phyloP scores from a whole-genome alignment of 139 green algal species.

The Desmodesmus armatus region DNA sequence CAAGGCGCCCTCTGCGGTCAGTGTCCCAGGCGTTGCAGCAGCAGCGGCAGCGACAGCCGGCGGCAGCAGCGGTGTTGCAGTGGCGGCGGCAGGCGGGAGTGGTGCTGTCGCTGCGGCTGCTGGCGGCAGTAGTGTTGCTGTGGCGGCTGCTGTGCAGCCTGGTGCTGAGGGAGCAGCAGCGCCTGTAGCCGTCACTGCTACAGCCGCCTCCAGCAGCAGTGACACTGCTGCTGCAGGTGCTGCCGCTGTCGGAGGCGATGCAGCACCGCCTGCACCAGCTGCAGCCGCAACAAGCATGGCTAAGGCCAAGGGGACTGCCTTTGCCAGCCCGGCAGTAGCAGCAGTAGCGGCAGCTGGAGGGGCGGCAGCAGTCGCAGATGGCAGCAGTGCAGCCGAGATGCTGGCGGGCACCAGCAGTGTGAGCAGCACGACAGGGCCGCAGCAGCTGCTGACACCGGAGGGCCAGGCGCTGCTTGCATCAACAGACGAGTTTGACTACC shows the following conservation, averaged over 20 bases:
- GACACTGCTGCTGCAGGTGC: neutral
- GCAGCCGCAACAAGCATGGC: neutral
- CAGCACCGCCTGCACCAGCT: neutral
- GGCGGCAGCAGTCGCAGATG: neutral
- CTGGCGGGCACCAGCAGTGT: neutral
- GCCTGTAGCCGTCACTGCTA: neutral
- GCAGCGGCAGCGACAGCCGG: neutral
- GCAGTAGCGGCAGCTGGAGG: slow-evolving; percentile 4
- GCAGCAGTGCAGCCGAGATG: neutral
- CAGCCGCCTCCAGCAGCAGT: neutral
- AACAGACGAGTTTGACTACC: slow-evolving; percentile 93
- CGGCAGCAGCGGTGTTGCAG: neutral
- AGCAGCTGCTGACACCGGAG: slow-evolving; percentile 40
- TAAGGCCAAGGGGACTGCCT: too few species aligned
- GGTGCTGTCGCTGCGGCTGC: neutral
- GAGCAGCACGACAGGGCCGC: neutral
- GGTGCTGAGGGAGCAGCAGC: slow-evolving; percentile 7
- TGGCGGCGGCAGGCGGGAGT: neutral
- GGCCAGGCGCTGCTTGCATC: slow-evolving; percentile 64
- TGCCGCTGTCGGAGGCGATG: neutral
- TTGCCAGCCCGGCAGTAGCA: neutral
- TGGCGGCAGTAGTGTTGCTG: neutral
- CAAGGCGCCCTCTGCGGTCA: neutral
- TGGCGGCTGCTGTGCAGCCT: neutral
- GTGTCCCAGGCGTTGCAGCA: neutral